Percentiles rank a stretch among this genome's conserved stretches.
These are phyloP conservation scores for Clausena lansium DNA, from an alignment of 345 rosid species.

Conservation along the genomic window DNA sequence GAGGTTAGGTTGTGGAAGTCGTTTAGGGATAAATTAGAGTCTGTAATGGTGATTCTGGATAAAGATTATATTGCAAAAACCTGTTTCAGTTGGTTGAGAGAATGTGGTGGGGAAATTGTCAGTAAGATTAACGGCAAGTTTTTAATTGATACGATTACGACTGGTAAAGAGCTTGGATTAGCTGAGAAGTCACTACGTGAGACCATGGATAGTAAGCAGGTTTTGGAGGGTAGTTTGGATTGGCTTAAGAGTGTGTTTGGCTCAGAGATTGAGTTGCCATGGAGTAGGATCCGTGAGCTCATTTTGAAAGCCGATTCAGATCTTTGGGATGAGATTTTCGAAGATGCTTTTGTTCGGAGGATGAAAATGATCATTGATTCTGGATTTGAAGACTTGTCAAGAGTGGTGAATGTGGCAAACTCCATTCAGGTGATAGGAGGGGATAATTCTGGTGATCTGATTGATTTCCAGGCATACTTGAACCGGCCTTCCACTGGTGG, in stretches of 20 bases:
- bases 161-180: slow-evolving; percentile 72
- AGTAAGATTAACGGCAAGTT: slow-evolving; percentile 63
- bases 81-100: slow-evolving; percentile 77
- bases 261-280: slow-evolving; percentile 92
- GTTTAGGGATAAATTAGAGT: slow-evolving; percentile 77
- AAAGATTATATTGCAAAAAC: slow-evolving; percentile 54
- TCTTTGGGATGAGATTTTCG: slow-evolving; percentile 98
- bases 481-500: slow-evolving; percentile 85
- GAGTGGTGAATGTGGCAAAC: slow-evolving; percentile 50
- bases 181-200: slow-evolving; percentile 79
- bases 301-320: slow-evolving; percentile 83
- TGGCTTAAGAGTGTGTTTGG: slow-evolving; percentile 95
- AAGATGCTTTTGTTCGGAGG: slow-evolving; percentile 85
- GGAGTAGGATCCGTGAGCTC: slow-evolving; percentile 92
- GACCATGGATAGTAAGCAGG: slow-evolving; percentile 83
- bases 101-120: slow-evolving; percentile 57
- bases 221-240: slow-evolving; percentile 82
- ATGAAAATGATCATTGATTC: slow-evolving; percentile 74
- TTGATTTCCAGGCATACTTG: slow-evolving; percentile 75
- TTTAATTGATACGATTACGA: slow-evolving; percentile 61
- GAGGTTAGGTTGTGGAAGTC: slow-evolving; percentile 88
- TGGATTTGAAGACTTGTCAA: slow-evolving; percentile 61
- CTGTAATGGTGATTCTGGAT: slow-evolving; percentile 51
- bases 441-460: slow-evolving; percentile 44
- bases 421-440: slow-evolving; percentile 47